Evolutionary conservation across 2,329 filamentous ascomycete species (phyloP).

Genomic region (Amauroascus verrucosus): DNA sequence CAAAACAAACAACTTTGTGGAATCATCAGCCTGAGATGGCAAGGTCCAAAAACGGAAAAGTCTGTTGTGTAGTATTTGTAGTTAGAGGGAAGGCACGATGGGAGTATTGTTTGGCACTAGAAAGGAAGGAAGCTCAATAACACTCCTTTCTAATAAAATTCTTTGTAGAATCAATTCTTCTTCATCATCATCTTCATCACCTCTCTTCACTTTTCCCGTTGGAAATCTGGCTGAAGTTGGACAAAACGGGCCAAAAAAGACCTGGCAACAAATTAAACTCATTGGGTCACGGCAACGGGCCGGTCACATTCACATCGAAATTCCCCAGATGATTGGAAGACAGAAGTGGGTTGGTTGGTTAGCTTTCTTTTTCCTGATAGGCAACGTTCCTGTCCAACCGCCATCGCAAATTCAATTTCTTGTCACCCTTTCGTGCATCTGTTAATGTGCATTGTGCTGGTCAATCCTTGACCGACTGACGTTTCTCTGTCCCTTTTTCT

Average conservation of each 20-base stretch:
- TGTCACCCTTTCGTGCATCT: neutral
- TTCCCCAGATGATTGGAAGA: neutral
- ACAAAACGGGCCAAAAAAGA: neutral
- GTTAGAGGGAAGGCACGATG: too few relatives aligned
- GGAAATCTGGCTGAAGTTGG: neutral
- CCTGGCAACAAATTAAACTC: constrained; percentile 1
- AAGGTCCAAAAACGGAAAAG: too few relatives aligned
- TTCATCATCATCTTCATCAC: too few relatives aligned
- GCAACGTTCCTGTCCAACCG: constrained; percentile 4
- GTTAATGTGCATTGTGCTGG: neutral
- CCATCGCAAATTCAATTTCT: neutral
- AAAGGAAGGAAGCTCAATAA: too few relatives aligned
- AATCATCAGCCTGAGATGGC: neutral
- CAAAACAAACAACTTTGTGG: constrained; percentile 14
- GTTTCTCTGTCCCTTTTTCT: neutral
- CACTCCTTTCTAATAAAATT: too few relatives aligned
- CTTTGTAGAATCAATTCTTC: too few relatives aligned
- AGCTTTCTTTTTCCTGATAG: constrained; percentile 12
- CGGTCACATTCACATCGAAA: neutral
- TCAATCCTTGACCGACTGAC: constrained; percentile 6
- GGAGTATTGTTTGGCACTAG: too few relatives aligned
- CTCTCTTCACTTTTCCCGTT: neutral
- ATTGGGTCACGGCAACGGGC: constrained; percentile 11
- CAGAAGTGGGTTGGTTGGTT: neutral
- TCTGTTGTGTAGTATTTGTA: too few relatives aligned